Conservation (phyloP, 2,329 filamentous ascomycete species). For the Onygenales sp. region DNA sequence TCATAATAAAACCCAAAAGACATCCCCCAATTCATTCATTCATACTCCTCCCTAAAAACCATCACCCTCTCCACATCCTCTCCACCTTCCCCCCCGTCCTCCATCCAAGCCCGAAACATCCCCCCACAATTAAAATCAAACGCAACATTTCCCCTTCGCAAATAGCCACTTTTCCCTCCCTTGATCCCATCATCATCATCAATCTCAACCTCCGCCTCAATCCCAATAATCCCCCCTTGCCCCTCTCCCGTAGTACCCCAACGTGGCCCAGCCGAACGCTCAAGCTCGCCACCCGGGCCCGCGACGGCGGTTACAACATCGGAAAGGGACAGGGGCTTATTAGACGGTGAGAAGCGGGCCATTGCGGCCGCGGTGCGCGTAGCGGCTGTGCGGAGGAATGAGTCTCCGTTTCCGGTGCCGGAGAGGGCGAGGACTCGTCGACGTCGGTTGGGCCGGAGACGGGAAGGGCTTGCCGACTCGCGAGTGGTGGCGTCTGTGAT, state of each 20-base stretch:
- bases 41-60: constrained; percentile 35
- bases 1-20: no score
- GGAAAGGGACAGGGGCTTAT: constrained; percentile 37
- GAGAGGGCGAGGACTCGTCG: constrained; percentile 50
- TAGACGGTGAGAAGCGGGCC: constrained; percentile 48
- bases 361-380: constrained; percentile 64
- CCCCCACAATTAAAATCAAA: constrained; percentile 79
- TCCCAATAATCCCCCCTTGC: constrained; percentile 76
- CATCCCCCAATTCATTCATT: constrained; percentile 4
- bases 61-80: constrained; percentile 30
- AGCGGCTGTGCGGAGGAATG: constrained; percentile 65
- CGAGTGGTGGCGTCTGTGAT: not conserved
- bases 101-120: constrained; percentile 71
- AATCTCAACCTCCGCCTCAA: constrained; percentile 45
- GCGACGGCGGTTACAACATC: constrained; percentile 55
- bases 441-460: not conserved
- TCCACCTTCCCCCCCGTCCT: constrained; percentile 25
- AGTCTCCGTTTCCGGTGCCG: constrained; percentile 81
- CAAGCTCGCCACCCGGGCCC: constrained; percentile 63
- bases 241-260: constrained; percentile 71
- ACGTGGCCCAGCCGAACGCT: constrained; percentile 62
- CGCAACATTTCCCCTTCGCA: constrained; percentile 44
- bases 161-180: constrained; percentile 21
- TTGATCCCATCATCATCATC: constrained; percentile 35
- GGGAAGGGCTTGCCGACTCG: not conserved